Conservation (phyloP, 176 grass and related monocot genomes). For the Chloris gayana region DNA sequence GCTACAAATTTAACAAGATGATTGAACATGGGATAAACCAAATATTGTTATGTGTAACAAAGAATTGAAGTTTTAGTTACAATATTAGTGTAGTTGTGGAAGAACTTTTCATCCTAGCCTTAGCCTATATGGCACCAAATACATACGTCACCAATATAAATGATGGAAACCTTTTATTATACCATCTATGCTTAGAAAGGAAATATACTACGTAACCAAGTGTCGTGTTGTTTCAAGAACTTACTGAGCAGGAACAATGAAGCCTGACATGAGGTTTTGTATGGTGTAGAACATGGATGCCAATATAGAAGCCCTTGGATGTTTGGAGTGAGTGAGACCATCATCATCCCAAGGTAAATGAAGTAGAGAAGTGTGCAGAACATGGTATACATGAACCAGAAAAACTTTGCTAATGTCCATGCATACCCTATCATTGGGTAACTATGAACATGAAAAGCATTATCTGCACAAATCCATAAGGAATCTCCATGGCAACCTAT, state of each 20-base stretch:
- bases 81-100: no score
- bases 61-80: no score
- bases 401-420: conserved; percentile 63
- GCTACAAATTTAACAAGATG: no score
- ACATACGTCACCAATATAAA: no score
- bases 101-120: no score
- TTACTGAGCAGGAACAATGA: conserved; percentile 71
- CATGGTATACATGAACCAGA: conserved; percentile 72
- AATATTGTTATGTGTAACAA: no score
- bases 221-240: background rate
- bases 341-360: conserved; percentile 80
- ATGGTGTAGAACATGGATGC: conserved; percentile 62
- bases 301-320: conserved; percentile 57
- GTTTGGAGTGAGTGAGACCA: conserved; percentile 61
- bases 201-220: no score
- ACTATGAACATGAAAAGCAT: conserved; percentile 58
- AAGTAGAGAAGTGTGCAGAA: conserved; percentile 67
- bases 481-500: conserved; percentile 93
- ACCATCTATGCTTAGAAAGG: background rate
- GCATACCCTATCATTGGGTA: conserved; percentile 73
- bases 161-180: no score
- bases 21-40: no score
- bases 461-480: conserved; percentile 79
- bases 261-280: conserved; percentile 67
- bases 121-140: no score